A percentile compares a stretch with the other conserved stretches of the same genome.
phyloP scores from a whole-genome alignment of 139 green algal genomes.

The Chlorella sp. region DNA sequence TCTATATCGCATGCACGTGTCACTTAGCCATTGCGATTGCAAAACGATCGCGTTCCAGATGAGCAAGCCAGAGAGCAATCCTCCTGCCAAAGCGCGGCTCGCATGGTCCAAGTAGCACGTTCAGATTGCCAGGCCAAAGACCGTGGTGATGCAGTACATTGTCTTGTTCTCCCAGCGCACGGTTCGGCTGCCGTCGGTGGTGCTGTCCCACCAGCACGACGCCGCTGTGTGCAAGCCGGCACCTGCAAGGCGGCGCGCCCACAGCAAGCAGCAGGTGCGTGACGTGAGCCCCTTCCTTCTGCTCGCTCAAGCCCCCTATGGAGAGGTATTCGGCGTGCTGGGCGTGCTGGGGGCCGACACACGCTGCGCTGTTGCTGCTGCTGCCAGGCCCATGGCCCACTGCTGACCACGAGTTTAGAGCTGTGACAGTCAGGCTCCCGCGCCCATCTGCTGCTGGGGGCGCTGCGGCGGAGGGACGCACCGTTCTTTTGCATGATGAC shows the following conservation, averaged over 20 bases:
- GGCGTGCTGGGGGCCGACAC: no score
- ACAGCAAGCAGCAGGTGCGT: no score
- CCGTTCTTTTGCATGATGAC: constrained; percentile 80
- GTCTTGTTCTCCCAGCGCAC: constrained; percentile 82
- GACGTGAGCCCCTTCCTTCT: no score
- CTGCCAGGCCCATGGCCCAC: not conserved
- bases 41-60: no score
- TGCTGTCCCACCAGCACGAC: constrained; percentile 69
- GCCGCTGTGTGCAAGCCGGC: constrained; percentile 64
- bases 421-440: not conserved
- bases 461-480: constrained; percentile 6
- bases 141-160: constrained; percentile 80
- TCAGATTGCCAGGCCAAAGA: constrained; percentile 70
- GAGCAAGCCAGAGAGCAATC: no score
- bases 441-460: not conserved
- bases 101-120: no score
- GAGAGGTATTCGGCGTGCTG: no score
- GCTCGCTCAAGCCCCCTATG: no score
- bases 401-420: not conserved
- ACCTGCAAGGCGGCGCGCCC: no score
- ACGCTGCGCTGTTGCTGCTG: not conserved
- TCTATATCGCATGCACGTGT: no score
- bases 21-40: no score
- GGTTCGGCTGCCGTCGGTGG: constrained; percentile 68
- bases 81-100: no score